phyloP scores from a whole-genome alignment of 2,329 filamentous ascomycete genomes.

The Pseudocercospora crystallina region DNA sequence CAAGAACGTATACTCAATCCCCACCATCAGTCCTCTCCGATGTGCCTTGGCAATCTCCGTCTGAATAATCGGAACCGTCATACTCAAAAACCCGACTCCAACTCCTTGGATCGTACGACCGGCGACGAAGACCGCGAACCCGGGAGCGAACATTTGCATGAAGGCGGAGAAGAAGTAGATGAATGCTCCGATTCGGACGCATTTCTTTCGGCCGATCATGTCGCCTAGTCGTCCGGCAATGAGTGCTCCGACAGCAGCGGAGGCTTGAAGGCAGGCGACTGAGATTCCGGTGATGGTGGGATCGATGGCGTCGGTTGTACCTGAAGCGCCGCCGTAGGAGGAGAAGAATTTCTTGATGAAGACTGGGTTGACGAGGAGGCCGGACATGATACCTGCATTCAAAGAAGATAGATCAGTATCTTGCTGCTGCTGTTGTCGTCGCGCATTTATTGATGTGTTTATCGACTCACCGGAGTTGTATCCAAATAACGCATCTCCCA shows the following conservation, averaged over 20 bases:
- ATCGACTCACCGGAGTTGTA: conserved; percentile 46
- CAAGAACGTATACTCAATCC: conserved; percentile 84
- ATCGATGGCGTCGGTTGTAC: conserved; percentile 40
- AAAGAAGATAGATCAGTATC: no score
- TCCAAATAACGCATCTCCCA: conserved; percentile 45
- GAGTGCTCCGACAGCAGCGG: conserved; percentile 31
- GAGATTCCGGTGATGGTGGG: conserved; percentile 44
- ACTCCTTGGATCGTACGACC: conserved; percentile 52
- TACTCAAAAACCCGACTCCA: conserved; percentile 37
- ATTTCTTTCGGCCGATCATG: conserved; percentile 55
- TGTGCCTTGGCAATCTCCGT: conserved; percentile 74
- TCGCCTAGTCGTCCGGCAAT: conserved; percentile 62
- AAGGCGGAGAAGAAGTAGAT: conserved; percentile 62
- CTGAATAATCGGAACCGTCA: conserved; percentile 48
- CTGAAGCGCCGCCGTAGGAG: conserved; percentile 37
- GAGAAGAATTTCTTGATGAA: conserved; percentile 33
- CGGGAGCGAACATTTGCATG: conserved; percentile 55
- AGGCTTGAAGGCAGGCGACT: conserved; percentile 37
- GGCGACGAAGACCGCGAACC: conserved; percentile 47
- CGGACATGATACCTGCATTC: conserved; percentile 47
- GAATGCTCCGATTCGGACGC: conserved; percentile 58
- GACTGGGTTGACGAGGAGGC: conserved; percentile 41
- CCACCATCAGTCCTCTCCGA: conserved; percentile 87
- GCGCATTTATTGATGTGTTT: no score
- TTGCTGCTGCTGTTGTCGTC: no score